Evolutionary conservation across 371 early-diverging fungal species (phyloP).

Genomic region (Mortierella sp.): DNA sequence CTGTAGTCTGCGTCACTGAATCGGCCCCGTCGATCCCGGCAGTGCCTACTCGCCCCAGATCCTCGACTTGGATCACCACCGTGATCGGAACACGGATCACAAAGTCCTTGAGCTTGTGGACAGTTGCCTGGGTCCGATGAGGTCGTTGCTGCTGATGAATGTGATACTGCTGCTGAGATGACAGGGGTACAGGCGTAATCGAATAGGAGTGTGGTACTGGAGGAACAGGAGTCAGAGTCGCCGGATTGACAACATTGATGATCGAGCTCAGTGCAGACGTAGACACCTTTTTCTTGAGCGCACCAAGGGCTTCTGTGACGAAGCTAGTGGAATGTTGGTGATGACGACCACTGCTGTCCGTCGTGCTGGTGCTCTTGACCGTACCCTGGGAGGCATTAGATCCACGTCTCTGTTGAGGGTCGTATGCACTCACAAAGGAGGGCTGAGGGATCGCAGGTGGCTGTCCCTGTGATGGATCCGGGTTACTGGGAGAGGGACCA

Average conservation of each 20-base stretch:
- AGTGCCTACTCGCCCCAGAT: constrained; percentile 7
- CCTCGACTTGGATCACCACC: constrained; percentile 43
- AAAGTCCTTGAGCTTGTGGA: constrained; percentile 51
- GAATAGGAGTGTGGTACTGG: neutral
- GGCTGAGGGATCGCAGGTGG: constrained; percentile 6
- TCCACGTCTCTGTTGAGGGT: constrained; percentile 10
- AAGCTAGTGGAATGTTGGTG: neutral
- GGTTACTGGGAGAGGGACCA: neutral
- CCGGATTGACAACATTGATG: neutral
- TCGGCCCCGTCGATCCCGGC: constrained; percentile 6
- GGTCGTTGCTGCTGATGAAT: constrained; percentile 4
- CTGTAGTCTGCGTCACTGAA: neutral
- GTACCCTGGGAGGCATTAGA: constrained; percentile 32
- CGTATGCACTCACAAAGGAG: constrained; percentile 9
- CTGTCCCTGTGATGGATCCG: too few relatives aligned
- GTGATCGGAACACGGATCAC: constrained; percentile 54
- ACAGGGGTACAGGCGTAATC: neutral
- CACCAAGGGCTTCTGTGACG: constrained; percentile 22
- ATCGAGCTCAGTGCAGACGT: constrained; percentile 11
- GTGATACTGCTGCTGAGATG: neutral
- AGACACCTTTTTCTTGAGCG: constrained; percentile 38
- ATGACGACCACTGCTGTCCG: neutral
- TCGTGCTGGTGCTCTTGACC: constrained; percentile 1
- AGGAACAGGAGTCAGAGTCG: neutral
- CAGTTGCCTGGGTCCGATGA: neutral